Conservation (phyloP, 2,329 filamentous ascomycete species). For the Exophiala xenobiotica region DNA sequence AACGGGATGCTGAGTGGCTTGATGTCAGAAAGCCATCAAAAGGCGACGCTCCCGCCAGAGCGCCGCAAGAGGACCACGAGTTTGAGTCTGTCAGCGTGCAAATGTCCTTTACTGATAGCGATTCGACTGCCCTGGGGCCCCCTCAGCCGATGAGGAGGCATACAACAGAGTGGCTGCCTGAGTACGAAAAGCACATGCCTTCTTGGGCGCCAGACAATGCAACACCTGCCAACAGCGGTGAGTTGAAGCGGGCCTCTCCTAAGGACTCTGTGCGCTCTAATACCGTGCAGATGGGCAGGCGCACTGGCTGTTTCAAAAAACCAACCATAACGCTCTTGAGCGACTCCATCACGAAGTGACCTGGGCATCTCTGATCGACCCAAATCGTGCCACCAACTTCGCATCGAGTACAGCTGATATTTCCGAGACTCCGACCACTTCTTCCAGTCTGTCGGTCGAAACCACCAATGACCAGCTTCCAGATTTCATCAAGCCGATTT, state of each 20-base stretch:
- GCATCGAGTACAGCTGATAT: background rate
- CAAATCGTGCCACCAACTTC: background rate
- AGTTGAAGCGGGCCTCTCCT: background rate
- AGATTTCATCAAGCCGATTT: conserved; percentile 51
- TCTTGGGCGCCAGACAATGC: background rate
- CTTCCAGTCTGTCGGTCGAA: background rate
- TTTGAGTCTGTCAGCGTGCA: no score
- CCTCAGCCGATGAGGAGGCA: no score
- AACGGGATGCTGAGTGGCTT: background rate
- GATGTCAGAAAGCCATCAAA: background rate
- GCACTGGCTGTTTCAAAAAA: background rate
- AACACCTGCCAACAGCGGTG: background rate
- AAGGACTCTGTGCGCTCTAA: background rate
- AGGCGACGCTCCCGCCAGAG: background rate
- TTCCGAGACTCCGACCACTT: background rate
- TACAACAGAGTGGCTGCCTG: conserved; percentile 5
- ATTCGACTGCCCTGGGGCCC: no score
- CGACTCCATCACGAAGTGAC: conserved; percentile 7
- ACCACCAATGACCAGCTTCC: conserved; percentile 1
- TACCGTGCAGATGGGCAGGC: background rate
- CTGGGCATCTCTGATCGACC: conserved; percentile 4
- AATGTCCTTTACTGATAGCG: no score
- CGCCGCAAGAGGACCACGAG: background rate
- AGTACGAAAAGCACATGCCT: background rate
- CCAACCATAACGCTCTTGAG: background rate